These are phyloP conservation scores for Venturiaceae sp. DNA, from an alignment of 2,329 filamentous ascomycete species.

Conservation along the genomic window DNA sequence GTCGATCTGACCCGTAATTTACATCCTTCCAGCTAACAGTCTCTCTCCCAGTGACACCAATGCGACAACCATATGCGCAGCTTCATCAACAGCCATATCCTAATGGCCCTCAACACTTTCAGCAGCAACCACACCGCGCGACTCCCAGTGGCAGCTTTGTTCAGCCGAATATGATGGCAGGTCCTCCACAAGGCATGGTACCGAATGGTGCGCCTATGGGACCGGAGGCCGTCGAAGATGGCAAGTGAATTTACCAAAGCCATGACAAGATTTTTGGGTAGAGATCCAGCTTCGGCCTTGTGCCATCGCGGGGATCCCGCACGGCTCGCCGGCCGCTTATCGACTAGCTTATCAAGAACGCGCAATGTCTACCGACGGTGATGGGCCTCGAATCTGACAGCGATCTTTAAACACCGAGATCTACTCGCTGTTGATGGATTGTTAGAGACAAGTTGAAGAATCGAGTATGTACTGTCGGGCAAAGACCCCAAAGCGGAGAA, in stretches of 20 bases:
- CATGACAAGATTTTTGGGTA: slow-evolving; percentile 2
- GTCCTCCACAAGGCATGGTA: slow-evolving; percentile 26
- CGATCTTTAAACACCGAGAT: not conserved
- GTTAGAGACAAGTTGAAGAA: too few relatives aligned
- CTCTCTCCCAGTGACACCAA: not conserved
- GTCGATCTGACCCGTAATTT: slow-evolving; percentile 25
- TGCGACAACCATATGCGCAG: not conserved
- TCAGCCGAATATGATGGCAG: slow-evolving; percentile 26
- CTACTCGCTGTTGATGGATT: not conserved
- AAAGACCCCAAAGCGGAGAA: too few relatives aligned
- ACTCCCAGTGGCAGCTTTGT: slow-evolving; percentile 29
- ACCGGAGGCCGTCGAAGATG: slow-evolving; percentile 23
- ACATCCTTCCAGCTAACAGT: not conserved
- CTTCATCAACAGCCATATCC: slow-evolving; percentile 5
- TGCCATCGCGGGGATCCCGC: slow-evolving; percentile 2
- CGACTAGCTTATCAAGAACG: not conserved
- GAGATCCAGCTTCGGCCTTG: not conserved
- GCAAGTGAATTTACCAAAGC: slow-evolving; percentile 20
- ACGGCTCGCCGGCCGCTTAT: not conserved
- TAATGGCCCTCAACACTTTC: slow-evolving; percentile 16
- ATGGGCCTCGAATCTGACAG: too few relatives aligned
- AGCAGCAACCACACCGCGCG: slow-evolving; percentile 29
- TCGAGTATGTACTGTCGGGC: too few relatives aligned
- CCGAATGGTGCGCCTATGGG: slow-evolving; percentile 23
- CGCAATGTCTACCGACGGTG: not conserved